Evolutionary conservation across 225 moss, liverwort and hornwort genomes (phyloP), one percentile per base, ranked within the genome.

Genomic region (Pleurozium schreberi): DNA sequence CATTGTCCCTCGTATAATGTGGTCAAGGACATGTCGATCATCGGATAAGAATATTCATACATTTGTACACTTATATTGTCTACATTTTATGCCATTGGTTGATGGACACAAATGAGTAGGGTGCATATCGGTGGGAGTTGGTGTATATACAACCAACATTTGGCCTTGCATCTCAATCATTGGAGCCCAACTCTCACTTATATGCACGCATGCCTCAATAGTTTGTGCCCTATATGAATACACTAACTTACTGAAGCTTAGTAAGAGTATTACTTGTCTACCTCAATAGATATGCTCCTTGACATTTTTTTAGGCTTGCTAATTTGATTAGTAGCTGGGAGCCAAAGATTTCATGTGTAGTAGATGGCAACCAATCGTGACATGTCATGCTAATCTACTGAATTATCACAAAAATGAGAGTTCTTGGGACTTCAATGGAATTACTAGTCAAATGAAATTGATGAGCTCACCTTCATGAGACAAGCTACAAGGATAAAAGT

Each of bases 401-500:
- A 36, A 36, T 14, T 14, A 36, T 22, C 0, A 34, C 0, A 0
- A 14, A 76, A 76, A 76, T 76, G 9, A 50, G 2, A 75, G 12
- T 34, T 75, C 10, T 75, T 0, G 0, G 0, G 3, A 33, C 2
- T 49, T 50, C 20, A 49, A 75, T 75, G 12, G 5, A 50, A 33
- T 20, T 20, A 49, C 12, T 33, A 50, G 21, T 20, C 0, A 50
- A 0, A 50, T 50, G 13, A 50, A 33, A 49, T 1, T 28, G 0
- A 75, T 50, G 12, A 75, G 3, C 3, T 31, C 0, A 33, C 0
- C 12, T 49, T 74, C 19, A 12, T 20, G 4, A 49, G 4, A 50
- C 13, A 50, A 34, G 5, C 0, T 34, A 0, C 1, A 0, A 21
- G 21, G 50, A 50, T 1, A 33, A 75, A 50, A 75, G 8, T 34